These are phyloP conservation scores for Eucalyptus melliodora DNA, from an alignment of 345 rosid genomes.

Conservation along the genomic window DNA sequence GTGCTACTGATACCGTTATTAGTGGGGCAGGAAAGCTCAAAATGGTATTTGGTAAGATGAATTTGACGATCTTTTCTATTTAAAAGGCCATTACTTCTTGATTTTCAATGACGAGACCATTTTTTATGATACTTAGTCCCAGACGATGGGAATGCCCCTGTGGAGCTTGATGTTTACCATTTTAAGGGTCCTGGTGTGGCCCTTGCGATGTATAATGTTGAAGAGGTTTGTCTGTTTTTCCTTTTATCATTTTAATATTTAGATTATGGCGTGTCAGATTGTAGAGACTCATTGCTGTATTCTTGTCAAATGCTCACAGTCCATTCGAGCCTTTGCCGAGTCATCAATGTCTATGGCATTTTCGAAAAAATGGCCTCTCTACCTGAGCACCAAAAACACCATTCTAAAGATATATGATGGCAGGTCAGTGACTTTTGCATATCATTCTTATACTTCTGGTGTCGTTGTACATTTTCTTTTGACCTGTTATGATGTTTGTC, in stretches of 20 bases:
- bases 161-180: conserved; percentile 71
- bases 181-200: conserved; percentile 94
- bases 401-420: conserved; percentile 97
- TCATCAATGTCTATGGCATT: conserved; percentile 85
- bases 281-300: neutral
- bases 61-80: neutral
- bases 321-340: conserved; percentile 87
- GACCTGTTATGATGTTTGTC: neutral
- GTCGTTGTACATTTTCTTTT: neutral
- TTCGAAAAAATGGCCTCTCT: conserved; percentile 90
- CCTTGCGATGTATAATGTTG: conserved; percentile 94
- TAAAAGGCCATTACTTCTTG: neutral
- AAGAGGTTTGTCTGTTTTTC: conserved; percentile 45
- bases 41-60: conserved; percentile 78
- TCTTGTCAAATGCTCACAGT: conserved; percentile 25
- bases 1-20: conserved; percentile 71
- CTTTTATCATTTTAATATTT: neutral
- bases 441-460: neutral
- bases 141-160: conserved; percentile 44
- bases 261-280: too few relatives aligned
- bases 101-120: neutral
- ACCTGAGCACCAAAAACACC: conserved; percentile 96
- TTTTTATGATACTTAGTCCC: conserved; percentile 35
- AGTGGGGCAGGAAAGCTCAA: conserved; percentile 90
- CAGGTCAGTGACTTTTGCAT: conserved; percentile 37